These are phyloP conservation scores for Bretziella fagacearum DNA, from an alignment of 2,329 filamentous ascomycete genomes.

Conservation along the genomic window DNA sequence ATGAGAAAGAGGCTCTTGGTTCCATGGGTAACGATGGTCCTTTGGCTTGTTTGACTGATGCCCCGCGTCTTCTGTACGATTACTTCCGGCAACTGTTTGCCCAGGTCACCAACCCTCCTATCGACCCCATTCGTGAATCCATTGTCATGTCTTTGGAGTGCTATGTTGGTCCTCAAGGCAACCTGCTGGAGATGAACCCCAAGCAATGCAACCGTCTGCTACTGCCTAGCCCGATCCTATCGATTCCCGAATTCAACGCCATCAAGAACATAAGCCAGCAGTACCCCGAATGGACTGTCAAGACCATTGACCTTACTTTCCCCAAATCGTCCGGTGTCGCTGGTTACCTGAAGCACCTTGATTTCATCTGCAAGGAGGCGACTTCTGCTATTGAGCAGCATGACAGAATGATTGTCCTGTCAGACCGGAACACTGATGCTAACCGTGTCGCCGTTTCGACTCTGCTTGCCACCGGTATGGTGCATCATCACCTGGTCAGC, in stretches of 20 bases:
- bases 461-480: conserved; percentile 75
- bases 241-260: conserved; percentile 79
- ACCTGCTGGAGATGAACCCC: conserved; percentile 82
- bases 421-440: conserved; percentile 68
- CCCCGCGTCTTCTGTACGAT: conserved; percentile 77
- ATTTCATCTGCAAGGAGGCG: conserved; percentile 71
- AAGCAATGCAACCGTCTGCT: conserved; percentile 75
- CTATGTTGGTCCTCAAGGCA: conserved; percentile 90
- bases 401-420: conserved; percentile 75
- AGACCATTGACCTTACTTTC: conserved; percentile 84
- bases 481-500: conserved; percentile 85
- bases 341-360: conserved; percentile 75
- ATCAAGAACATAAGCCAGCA: conserved; percentile 58
- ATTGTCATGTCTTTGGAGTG: conserved; percentile 97
- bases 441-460: conserved; percentile 76
- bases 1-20: conserved; percentile 90
- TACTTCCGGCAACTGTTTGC: conserved; percentile 97
- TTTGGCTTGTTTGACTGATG: conserved; percentile 75
- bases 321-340: conserved; percentile 66
- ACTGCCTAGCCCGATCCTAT: conserved; percentile 75
- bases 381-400: conserved; percentile 68
- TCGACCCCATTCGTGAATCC: conserved; percentile 90
- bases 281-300: conserved; percentile 70
- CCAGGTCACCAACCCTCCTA: conserved; percentile 94
- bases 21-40: conserved; percentile 98